Base-by-base conservation (phyloP, 768 basidiomycete genomes). In the Pulveroboletus sp. region DNA sequence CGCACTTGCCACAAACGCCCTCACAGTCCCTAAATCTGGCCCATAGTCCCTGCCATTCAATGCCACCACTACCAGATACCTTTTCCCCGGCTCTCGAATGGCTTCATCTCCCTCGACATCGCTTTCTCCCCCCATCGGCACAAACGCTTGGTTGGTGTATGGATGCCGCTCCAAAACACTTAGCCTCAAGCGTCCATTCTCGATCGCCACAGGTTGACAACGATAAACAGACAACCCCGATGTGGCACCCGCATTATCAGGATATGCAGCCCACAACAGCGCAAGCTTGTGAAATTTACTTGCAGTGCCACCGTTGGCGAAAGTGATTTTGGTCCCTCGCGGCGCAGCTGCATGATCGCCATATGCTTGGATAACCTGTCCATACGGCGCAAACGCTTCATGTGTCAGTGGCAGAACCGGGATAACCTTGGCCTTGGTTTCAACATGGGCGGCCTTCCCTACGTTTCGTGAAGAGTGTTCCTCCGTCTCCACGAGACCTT, bases 201-300 rank as follows among this genome's bases (percentile, higher is more conserved):
- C 62, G 8, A 73, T 69, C 28, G 52, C 26, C 71, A 61, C 32
- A 70, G 78, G 84, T 43, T 83, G 78, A 64, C 90, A 90, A 37
- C 91, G 75, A 69, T 91, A 99, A 15, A 97, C 82, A 0, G 91
- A 89, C 36, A 98, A 73, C 6, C 82, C 88, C 6, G 80, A 63
- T 1, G 80, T 81, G 3, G 85, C 91, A 1, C 72, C 73, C 3
- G 70, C 54, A 11, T 67, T 76, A 2, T 68, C 59, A 0, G 87
- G 81, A 67, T 94, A 96, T 6, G 79, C 81, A 4, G 79, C 77
- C 11, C 71, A 69, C 28, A 90, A 70, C n/a, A 83, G 73, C 4
- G 90, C 79, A 32, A 98, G 77, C 64, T 93, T 89, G 73, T 98
- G 93, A 71, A 88, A 97, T 69, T 99, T 99, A 59, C 69, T 76